Evolutionary conservation across 2,329 filamentous ascomycete species (phyloP), one percentile per base, ranked within the genome.

Genomic region (Emericellopsis atlantica): DNA sequence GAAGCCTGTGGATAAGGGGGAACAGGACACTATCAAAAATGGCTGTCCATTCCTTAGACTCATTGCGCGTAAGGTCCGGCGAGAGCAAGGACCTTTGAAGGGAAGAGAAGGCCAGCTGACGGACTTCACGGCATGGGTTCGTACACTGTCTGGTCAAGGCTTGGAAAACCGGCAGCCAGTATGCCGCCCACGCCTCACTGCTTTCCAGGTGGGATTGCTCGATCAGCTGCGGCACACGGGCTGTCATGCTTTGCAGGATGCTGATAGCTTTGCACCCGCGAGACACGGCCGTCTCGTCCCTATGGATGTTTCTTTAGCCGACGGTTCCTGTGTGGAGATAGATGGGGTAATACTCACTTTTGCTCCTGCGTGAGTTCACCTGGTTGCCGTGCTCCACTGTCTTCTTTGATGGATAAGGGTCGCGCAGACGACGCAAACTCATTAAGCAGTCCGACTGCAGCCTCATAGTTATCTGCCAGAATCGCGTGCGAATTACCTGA

Each of bases 11-110:
- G 46, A 96, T 90, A 12, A 98, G 70, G 2, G 92, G 92, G 60
- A 98, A 95, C 14, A 98, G 69, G 2, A 96, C 89, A 55, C 95
- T 84, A 46, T 80, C 79, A 59, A 98, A 98, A 40, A 98, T 95
- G 33, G 87, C 85, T 0, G 83, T 92, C 90, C 92, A 96, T 62
- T 93, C 86, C 48, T 85, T 77, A 53, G 94, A 84, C 45, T 92
- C 82, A 38, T 74, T 77, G n/a, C 82, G 83, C 2, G 83, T 86
- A 32, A 96, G 71, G 45, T 92, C 81, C 0, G 86, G 82, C 2
- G 87, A 92, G 1, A 96, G 72, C 1, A 98, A 72, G 2, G 86
- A 83, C 42, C 89, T 76, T 57, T 96, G 90, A 14, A 98, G 69
- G 9, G 81, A 86, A 7, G 82, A 79, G 51, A 96, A 86, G 2